These are phyloP conservation scores for Kodamaea kakaduensis DNA, from an alignment of 805 yeast species.

Conservation along the genomic window DNA sequence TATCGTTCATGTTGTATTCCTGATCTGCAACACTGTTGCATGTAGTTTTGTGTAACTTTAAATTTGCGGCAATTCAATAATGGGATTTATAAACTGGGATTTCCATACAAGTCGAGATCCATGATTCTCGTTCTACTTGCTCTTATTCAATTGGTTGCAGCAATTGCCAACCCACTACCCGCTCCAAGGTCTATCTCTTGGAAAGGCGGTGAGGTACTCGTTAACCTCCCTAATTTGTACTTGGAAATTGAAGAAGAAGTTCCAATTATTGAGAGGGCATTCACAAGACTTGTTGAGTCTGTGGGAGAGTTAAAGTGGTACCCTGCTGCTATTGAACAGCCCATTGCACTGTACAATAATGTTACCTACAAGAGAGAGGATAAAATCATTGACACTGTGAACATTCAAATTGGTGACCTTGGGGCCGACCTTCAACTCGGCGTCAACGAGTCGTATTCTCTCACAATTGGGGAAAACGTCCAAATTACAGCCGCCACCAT, in stretches of 20 bases:
- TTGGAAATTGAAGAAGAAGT: slow-evolving; percentile 7
- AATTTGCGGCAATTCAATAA: too few species aligned
- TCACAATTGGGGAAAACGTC: slow-evolving; percentile 18
- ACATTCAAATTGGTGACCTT: slow-evolving; percentile 16
- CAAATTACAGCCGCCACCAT: slow-evolving; percentile 27
- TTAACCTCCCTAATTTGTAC: slow-evolving; percentile 5
- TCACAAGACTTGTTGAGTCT: slow-evolving; percentile 17
- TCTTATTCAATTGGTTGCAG: too few species aligned
- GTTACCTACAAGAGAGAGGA: slow-evolving; percentile 2
- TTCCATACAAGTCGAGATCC: too few species aligned
- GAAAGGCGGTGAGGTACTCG: slow-evolving; percentile 9
- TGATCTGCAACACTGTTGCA: too few species aligned
- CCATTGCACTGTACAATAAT: slow-evolving; percentile 15
- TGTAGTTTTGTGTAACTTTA: too few species aligned
- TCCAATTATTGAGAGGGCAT: slow-evolving; percentile 20
- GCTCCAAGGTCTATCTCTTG: slow-evolving; percentile 21
- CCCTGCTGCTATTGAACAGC: slow-evolving; percentile 30
- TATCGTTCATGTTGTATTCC: too few species aligned
- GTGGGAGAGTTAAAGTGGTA: slow-evolving; percentile 27
- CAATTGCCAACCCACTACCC: slow-evolving; percentile 22
- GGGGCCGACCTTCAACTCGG: slow-evolving; percentile 29
- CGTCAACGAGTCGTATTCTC: slow-evolving; percentile 34
- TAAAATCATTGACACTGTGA: slow-evolving; percentile 2
- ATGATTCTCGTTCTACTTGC: too few species aligned
- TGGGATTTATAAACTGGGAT: too few species aligned